Conservation (phyloP, 2,329 filamentous ascomycete species). For the Sporothrix humicola region DNA sequence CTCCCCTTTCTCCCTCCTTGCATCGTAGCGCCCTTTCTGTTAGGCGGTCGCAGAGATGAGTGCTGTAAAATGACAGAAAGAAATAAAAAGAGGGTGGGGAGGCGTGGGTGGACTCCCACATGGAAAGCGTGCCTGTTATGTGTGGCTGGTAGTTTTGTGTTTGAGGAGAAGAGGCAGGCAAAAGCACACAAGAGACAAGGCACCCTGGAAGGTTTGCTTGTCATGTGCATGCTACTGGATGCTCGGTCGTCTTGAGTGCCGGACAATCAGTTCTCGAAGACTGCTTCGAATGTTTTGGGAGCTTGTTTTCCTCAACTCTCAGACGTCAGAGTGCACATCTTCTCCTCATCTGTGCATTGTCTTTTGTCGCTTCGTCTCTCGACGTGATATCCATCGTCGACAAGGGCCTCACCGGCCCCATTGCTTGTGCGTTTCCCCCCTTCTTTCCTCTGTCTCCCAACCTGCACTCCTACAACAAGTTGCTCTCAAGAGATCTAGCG, state of each 20-base stretch:
- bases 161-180: neutral
- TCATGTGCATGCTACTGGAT: constrained; percentile 8
- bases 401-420: constrained; percentile 10
- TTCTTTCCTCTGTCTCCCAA: too few species aligned
- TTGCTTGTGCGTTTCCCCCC: constrained; percentile 1
- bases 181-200: neutral
- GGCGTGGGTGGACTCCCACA: constrained; percentile 6
- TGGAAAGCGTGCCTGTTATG: neutral
- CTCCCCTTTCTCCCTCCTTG: neutral
- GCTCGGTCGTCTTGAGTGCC: neutral
- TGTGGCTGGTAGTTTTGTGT: neutral
- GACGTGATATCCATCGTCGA: neutral
- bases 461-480: neutral
- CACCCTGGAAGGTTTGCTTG: constrained; percentile 10
- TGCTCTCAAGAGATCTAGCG: constrained; percentile 8
- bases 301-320: neutral
- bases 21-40: neutral
- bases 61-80: neutral
- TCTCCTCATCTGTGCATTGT: neutral
- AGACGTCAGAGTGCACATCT: neutral
- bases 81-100: neutral
- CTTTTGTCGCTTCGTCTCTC: neutral
- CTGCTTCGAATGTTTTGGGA: too few species aligned
- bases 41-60: neutral
- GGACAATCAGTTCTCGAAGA: neutral